Evolutionary conservation across 495 filamentous ascomycete species (phyloP), one percentile per base, ranked within the genome.

Genomic region (Oleoguttula mirabilis): DNA sequence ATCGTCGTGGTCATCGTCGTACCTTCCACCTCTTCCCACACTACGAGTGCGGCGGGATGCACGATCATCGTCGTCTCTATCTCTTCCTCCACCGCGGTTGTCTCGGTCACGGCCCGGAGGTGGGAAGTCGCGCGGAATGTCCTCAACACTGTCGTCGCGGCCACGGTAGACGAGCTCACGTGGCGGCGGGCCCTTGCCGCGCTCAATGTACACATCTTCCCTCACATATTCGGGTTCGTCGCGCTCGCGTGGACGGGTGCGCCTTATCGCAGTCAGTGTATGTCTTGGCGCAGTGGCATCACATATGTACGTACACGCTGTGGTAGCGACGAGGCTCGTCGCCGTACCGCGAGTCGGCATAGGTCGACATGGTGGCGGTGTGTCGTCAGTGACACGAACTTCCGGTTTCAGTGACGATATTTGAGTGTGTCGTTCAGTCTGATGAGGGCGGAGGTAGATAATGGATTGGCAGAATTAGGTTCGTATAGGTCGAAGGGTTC

Each of bases 81-180:
- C n/a, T n/a, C n/a, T n/a, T n/a, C n/a, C n/a, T 15, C 54, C 52
- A 7, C 19, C 11, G 10, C 42, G 36, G 19, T 39, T 27, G 8
- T 36, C 34, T 10, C 44, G 44, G 17, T 33, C 35, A 33, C 48
- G 43, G 20, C 48, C 57, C 27, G 62, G 60, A 2, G 62, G 62
- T 24, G 62, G 62, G 49, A 65, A 65, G 41, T 64, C 60, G 40
- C 62, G 55, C 15, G 57, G 52, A 33, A 66, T 64, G 43, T 66
- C 62, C 39, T 66, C 62, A 44, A 64, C 51, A 45, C 59, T 62
- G 51, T 66, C 62, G 12, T 66, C 62, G 40, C 55, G 61, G 4
- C 52, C 52, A 19, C 62, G 61, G 44, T 54, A 64, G 41, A 61
- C 62, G 2, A 66, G 53, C 38, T 66, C 62, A 19, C 48, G 43